Percentiles rank a stretch among this genome's conserved stretches.
phyloP scores from a whole-genome alignment of 129 eudicot species.

The Mikania micrantha region DNA sequence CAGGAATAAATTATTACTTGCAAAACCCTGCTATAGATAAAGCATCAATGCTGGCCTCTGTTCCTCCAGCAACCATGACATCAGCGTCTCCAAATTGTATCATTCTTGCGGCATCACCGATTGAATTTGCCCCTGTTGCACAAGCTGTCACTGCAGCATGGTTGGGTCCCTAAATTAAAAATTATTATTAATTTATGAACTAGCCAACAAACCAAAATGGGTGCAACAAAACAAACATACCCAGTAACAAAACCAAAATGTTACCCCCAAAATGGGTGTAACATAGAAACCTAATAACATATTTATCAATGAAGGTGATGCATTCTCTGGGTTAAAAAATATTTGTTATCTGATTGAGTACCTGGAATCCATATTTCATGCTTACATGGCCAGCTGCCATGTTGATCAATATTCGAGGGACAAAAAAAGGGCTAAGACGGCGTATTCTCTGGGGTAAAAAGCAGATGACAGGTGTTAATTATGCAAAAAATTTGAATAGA shows the following conservation, averaged over 20 bases:
- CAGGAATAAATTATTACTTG: conserved; percentile 35
- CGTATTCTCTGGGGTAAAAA: conserved; percentile 46
- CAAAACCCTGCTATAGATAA: conserved; percentile 96
- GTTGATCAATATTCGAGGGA: conserved; percentile 90
- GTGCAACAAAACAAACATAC: no score
- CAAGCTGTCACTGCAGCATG: conserved; percentile 99
- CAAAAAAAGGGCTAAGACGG: conserved; percentile 93
- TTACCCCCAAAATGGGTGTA: no score
- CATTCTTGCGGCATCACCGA: conserved; percentile 98
- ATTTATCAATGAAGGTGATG: not conserved
- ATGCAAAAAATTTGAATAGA: not conserved
- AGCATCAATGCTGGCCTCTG: conserved; percentile 98
- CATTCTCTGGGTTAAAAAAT: no score
- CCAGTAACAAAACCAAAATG: not conserved
- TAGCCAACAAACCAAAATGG: not conserved
- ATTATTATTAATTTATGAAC: conserved; percentile 37
- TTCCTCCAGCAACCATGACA: conserved; percentile 99
- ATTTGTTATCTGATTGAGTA: conserved; percentile 19
- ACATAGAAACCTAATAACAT: not conserved
- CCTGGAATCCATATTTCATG: conserved; percentile 99
- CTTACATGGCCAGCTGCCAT: conserved; percentile 99
- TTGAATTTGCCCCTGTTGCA: conserved; percentile 95
- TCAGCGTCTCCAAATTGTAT: conserved; percentile 93
- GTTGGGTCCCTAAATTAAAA: conserved; percentile 91
- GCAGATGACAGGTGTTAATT: not conserved